These are phyloP conservation scores for Alternaria gansuensis DNA, from an alignment of 2,329 filamentous ascomycete genomes.

Conservation along the genomic window DNA sequence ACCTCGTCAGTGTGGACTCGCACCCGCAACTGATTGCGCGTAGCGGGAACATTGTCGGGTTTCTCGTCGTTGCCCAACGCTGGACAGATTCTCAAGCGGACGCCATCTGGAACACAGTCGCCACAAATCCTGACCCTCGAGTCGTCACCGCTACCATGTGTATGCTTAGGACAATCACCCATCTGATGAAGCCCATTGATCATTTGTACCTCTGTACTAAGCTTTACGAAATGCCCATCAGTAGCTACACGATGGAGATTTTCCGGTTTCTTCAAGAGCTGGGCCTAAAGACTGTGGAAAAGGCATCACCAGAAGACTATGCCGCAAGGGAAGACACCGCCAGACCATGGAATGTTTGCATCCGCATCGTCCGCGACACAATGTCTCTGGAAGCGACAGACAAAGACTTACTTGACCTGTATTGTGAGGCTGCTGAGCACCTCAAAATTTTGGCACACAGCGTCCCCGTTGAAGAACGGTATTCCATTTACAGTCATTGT, in stretches of 20 bases:
- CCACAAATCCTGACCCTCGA: conserved; percentile 81
- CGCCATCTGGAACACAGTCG: conserved; percentile 83
- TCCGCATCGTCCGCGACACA: conserved; percentile 77
- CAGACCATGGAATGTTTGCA: conserved; percentile 63
- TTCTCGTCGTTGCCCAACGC: conserved; percentile 79
- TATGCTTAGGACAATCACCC: conserved; percentile 66
- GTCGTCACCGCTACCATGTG: conserved; percentile 81
- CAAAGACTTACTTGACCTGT: conserved; percentile 68
- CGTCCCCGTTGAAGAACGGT: conserved; percentile 67
- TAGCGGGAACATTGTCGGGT: conserved; percentile 84
- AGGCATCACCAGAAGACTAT: conserved; percentile 19
- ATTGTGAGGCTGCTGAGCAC: conserved; percentile 69
- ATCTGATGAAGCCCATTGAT: conserved; percentile 54
- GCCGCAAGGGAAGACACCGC: conserved; percentile 35
- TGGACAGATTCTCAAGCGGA: conserved; percentile 79
- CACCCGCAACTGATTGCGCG: conserved; percentile 88
- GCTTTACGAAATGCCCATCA: conserved; percentile 59
- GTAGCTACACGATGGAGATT: conserved; percentile 44
- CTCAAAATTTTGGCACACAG: conserved; percentile 68
- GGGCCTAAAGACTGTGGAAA: conserved; percentile 31
- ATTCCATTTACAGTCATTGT: conserved; percentile 71
- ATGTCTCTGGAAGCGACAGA: conserved; percentile 65
- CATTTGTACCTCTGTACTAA: conserved; percentile 74
- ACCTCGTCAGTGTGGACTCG: conserved; percentile 88
- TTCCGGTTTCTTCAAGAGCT: conserved; percentile 45